Percentiles rank a stretch among this genome's conserved stretches.
phyloP scores from a whole-genome alignment of 176 grass and related monocot species.

The Areca catechu region DNA sequence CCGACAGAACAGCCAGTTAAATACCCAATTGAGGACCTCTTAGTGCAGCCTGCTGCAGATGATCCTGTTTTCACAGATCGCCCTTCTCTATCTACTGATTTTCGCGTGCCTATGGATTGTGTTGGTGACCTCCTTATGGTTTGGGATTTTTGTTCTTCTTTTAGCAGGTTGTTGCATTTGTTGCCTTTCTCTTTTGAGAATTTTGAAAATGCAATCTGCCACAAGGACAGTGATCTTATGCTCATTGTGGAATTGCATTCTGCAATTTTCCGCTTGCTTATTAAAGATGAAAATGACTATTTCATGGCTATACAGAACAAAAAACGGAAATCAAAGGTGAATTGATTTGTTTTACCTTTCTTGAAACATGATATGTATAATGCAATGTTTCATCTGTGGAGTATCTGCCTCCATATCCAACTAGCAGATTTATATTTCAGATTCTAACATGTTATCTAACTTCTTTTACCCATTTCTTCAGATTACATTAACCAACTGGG shows the following conservation, averaged over 20 bases:
- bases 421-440: too few species aligned
- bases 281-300: constrained; percentile 63
- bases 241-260: constrained; percentile 68
- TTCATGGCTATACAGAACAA: constrained; percentile 42
- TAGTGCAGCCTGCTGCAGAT: constrained; percentile 39
- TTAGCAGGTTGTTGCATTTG: constrained; percentile 51
- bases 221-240: constrained; percentile 66
- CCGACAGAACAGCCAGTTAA: constrained; percentile 14
- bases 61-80: constrained; percentile 45
- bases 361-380: neutral
- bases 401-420: too few species aligned
- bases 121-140: constrained; percentile 77
- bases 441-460: too few species aligned
- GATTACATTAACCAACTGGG: constrained; percentile 66
- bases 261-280: constrained; percentile 56
- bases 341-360: constrained; percentile 2
- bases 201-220: constrained; percentile 78
- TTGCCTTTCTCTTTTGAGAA: constrained; percentile 72
- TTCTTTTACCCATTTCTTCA: constrained; percentile 10
- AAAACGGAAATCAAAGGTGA: constrained; percentile 62
- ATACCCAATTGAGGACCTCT: constrained; percentile 86
- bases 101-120: constrained; percentile 61
- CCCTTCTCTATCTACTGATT: constrained; percentile 42
- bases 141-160: constrained; percentile 79
- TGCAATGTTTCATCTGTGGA: too few species aligned